Conservation (phyloP, 257 asterid species). For the Misopates orontium region DNA sequence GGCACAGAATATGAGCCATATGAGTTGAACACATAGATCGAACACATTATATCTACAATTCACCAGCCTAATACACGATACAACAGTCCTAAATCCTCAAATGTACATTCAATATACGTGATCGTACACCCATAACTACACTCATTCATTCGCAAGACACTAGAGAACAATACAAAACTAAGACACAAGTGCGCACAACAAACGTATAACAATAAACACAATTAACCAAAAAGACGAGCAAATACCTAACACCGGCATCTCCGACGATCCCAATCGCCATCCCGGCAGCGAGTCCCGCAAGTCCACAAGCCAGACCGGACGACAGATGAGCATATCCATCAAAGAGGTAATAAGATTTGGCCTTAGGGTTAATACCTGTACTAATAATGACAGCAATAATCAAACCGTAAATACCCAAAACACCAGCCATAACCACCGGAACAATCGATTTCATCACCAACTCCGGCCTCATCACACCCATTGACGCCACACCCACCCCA, state of each 20-base stretch:
- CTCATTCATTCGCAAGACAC: too few species aligned
- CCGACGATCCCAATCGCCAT: slow-evolving; percentile 73
- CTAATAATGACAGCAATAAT: slow-evolving; percentile 68
- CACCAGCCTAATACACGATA: too few species aligned
- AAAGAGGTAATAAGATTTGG: slow-evolving; percentile 61
- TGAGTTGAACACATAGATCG: too few species aligned
- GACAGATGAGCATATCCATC: slow-evolving; percentile 70
- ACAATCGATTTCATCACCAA: slow-evolving; percentile 74
- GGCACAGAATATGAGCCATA: too few species aligned
- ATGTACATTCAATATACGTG: too few species aligned
- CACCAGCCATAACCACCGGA: slow-evolving; percentile 79
- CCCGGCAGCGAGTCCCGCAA: slow-evolving; percentile 71
- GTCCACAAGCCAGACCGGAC: slow-evolving; percentile 69
- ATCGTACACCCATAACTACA: too few species aligned
- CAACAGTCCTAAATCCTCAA: too few species aligned
- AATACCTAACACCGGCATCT: slow-evolving; percentile 69
- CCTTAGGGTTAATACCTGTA: slow-evolving; percentile 68
- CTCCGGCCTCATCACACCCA: slow-evolving; percentile 78
- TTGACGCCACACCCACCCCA: slow-evolving; percentile 73
- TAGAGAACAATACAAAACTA: too few species aligned
- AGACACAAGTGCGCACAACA: too few species aligned
- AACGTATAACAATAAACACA: not conserved
- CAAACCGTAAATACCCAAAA: slow-evolving; percentile 65
- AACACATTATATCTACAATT: too few species aligned
- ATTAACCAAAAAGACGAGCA: not conserved